Evolutionary conservation across 352 stramenopile species (phyloP).

Genomic region (Globisporangium takayamanum): DNA sequence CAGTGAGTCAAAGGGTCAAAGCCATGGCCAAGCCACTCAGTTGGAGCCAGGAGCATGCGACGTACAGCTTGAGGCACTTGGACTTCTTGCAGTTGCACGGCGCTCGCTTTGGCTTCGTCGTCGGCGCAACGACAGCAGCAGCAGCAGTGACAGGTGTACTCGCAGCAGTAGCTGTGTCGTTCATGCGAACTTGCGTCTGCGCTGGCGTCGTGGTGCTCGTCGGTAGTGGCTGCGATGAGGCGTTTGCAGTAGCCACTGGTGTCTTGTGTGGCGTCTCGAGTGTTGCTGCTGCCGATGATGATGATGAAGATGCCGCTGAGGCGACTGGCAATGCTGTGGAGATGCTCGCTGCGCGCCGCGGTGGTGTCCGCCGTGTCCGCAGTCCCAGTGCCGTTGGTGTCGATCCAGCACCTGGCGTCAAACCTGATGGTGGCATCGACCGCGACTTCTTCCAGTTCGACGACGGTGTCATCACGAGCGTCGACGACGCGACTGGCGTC

Average conservation of each 20-base stretch:
- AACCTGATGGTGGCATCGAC: constrained; percentile 11
- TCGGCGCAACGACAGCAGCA: not conserved
- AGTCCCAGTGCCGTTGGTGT: not conserved
- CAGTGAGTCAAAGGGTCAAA: not conserved
- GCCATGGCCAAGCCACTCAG: not conserved
- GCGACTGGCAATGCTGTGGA: not conserved
- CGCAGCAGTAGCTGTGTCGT: not conserved
- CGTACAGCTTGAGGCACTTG: constrained; percentile 94
- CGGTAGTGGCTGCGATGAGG: not conserved
- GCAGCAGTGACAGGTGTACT: not conserved
- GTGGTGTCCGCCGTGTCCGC: constrained; percentile 1
- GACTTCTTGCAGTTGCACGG: constrained; percentile 97
- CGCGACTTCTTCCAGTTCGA: constrained; percentile 16
- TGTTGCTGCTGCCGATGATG: not conserved
- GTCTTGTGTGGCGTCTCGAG: constrained; percentile 6
- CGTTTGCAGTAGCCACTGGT: not conserved
- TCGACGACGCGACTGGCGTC: constrained; percentile 18
- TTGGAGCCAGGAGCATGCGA: not conserved
- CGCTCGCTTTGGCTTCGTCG: constrained; percentile 38
- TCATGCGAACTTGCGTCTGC: not conserved
- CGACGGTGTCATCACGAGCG: constrained; percentile 11
- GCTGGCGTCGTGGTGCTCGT: not conserved
- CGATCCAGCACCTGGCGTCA: constrained; percentile 1
- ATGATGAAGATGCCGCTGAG: not conserved
- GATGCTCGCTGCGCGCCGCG: constrained; percentile 4